Evolutionary conservation across 768 basidiomycete species (phyloP).

Genomic region (Daedaleopsis nitida): DNA sequence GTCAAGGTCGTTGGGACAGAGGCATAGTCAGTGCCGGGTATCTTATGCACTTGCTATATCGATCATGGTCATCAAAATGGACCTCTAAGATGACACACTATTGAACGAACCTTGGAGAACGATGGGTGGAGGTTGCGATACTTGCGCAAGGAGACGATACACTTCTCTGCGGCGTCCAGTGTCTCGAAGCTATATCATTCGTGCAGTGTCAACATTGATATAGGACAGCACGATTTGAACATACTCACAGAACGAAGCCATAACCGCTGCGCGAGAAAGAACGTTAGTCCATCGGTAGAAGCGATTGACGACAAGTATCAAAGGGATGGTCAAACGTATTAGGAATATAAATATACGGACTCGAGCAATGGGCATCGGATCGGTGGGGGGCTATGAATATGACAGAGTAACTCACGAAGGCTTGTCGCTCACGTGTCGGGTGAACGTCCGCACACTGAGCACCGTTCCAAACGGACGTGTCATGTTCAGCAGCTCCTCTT

Average conservation of each 20-base stretch:
- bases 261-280: conserved; percentile 54
- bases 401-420: conserved; percentile 42
- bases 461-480: conserved; percentile 73
- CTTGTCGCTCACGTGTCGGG: conserved; percentile 76
- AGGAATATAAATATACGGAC: background rate
- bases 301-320: background rate
- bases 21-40: conserved; percentile 72
- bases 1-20: conserved; percentile 18
- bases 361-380: background rate
- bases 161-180: conserved; percentile 69
- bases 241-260: conserved; percentile 75
- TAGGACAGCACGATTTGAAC: background rate
- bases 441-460: conserved; percentile 81
- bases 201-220: background rate
- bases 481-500: conserved; percentile 75
- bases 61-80: background rate
- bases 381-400: background rate
- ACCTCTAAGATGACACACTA: background rate
- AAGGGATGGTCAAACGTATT: background rate
- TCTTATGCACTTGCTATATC: conserved; percentile 72
- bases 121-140: conserved; percentile 83
- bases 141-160: conserved; percentile 68
- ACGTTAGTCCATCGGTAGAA: background rate
- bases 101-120: conserved; percentile 71
- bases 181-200: conserved; percentile 57